A percentile compares a stretch with the other conserved stretches of the same genome.
Conservation (phyloP, 2,329 filamentous ascomycete species). For the Tolypocladium ovalisporum region DNA sequence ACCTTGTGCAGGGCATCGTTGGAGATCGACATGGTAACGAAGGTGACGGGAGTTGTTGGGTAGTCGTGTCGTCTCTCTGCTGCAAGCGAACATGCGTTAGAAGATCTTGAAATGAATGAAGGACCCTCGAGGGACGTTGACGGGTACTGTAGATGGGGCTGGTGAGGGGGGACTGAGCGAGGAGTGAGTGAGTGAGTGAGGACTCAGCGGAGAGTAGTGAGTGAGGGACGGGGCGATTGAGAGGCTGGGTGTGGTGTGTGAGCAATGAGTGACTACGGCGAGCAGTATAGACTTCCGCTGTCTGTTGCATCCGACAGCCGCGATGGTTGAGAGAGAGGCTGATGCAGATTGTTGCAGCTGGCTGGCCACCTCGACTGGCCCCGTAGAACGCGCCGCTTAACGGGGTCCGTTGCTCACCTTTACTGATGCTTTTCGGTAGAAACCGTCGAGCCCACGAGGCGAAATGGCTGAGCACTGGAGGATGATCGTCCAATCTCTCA, state of each 20-base stretch:
- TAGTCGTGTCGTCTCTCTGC: not conserved
- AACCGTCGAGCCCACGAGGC: not conserved
- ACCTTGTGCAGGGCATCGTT: conserved; percentile 94
- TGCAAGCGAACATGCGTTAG: not conserved
- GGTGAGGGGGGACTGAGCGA: not conserved
- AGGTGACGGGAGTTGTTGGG: not conserved
- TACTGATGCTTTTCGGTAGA: not conserved
- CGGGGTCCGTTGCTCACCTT: not conserved
- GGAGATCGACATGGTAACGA: conserved; percentile 69
- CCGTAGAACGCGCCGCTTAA: not conserved
- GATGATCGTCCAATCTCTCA: not conserved
- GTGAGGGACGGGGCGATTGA: no score
- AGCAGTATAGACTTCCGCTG: not conserved
- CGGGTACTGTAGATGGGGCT: not conserved
- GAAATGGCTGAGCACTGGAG: not conserved
- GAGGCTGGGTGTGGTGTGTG: not conserved
- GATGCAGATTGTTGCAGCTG: not conserved
- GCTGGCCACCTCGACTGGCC: not conserved
- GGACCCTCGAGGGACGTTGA: no score
- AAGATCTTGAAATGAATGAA: no score
- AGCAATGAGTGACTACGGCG: not conserved
- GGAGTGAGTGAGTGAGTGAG: not conserved
- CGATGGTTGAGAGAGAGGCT: not conserved
- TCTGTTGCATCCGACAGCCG: no score
- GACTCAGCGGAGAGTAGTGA: not conserved